Evolutionary conservation across 75 land plant species (phyloP), one percentile per base, ranked within the genome.

Genomic region (Selaginella moellendorffii): DNA sequence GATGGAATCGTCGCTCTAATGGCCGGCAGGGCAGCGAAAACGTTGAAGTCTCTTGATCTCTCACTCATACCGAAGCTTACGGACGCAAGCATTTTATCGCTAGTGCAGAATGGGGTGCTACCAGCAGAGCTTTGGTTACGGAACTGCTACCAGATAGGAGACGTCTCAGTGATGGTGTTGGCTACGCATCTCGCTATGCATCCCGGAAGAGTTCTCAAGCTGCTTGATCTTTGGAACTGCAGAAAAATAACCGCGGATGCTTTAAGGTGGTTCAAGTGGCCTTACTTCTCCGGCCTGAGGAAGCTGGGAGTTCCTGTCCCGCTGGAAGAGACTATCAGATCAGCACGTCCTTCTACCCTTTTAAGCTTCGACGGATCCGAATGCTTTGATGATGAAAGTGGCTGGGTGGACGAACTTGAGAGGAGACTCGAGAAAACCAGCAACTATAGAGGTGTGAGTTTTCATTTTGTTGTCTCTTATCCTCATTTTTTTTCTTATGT

Each of bases 201-300:
- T 30, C 64, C 63, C 68, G 97, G 97, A 14, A 85, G 81, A 64
- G 77, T 78, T 0, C 56, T 95, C 62, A 52, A 75, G 51, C 31
- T 86, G 63, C 70, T 95, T 62, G 99, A 95, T 75, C 67, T 95
- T 28, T 84, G 78, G 62, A 79, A 90, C 25, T 80, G 92, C 71
- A 81, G 82, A 29, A 77, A 82, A 30, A 78, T 95, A 1, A 82
- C 85, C 9, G 54, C 53, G 17, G 85, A 78, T 63, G 61, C 88
- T 1, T 56, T 82, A 36, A 58, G 69, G 52, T 95, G 96, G 97
- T 71, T 95, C 14, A 84, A 79, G 74, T 89, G 80, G 36, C 99
- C 99, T 18, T 95, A 95, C 68, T 95, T 95, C 56, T 88, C 99
- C 26, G 84, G 84, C 61, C 24, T 95, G 76, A 81, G 88, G 72